phyloP scores from a whole-genome alignment of 257 asterid genomes.

The Nicotiana noctiflora region DNA sequence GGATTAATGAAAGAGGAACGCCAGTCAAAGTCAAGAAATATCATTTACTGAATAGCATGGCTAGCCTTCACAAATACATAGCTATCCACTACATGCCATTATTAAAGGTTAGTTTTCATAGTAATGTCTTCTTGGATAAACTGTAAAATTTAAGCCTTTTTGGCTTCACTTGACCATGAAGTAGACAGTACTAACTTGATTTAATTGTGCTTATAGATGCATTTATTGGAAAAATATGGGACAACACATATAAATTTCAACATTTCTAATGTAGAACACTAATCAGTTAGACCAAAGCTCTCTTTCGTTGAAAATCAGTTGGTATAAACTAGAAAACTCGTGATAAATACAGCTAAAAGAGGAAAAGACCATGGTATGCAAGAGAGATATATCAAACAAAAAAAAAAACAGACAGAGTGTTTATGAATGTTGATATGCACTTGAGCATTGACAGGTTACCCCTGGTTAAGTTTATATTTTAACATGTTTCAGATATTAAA shows the following conservation, averaged over 20 bases:
- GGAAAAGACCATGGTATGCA: neutral
- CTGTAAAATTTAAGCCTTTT: neutral
- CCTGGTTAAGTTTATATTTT: neutral
- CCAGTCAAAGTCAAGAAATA: neutral
- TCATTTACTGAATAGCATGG: neutral
- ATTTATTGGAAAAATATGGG: neutral
- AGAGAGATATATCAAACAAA: neutral
- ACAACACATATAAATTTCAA: no score
- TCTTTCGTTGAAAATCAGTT: neutral
- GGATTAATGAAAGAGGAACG: neutral
- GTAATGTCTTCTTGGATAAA: neutral
- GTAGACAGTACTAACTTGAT: neutral
- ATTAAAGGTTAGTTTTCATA: constrained; percentile 11
- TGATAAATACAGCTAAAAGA: neutral
- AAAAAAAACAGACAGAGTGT: neutral
- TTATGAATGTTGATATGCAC: neutral
- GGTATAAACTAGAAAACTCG: neutral
- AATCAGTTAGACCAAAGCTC: no score
- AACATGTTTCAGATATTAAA: constrained; percentile 6
- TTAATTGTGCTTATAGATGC: neutral
- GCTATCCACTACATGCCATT: constrained; percentile 9
- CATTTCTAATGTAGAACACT: no score
- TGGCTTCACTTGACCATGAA: neutral
- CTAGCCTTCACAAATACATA: constrained; percentile 8
- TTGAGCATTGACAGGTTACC: neutral